Percentiles rank a stretch among this genome's conserved stretches.
These are phyloP conservation scores for Camelina sativa DNA, from an alignment of 345 rosid species.

Conservation along the genomic window DNA sequence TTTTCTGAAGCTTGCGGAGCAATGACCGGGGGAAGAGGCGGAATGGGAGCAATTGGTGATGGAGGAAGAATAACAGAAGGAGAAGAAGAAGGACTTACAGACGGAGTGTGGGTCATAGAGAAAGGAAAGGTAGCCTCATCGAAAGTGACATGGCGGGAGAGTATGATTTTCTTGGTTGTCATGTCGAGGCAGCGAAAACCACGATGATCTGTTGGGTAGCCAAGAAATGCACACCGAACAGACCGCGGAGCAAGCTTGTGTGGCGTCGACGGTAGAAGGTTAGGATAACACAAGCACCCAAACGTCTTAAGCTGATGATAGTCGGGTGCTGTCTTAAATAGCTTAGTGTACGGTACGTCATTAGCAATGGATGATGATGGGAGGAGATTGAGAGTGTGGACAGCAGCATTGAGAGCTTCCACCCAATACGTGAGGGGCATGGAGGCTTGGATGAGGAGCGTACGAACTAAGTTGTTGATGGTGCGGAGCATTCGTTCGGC, in stretches of 20 bases:
- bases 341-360: background rate
- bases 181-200: background rate
- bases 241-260: background rate
- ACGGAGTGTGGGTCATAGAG: no score
- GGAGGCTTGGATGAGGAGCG: background rate
- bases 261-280: accelerated
- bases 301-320: background rate
- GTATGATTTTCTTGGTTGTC: no score
- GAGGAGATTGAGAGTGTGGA: background rate
- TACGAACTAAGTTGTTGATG: background rate
- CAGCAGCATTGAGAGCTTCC: background rate
- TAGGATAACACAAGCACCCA: background rate
- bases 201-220: background rate
- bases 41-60: no score
- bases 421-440: background rate
- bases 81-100: no score
- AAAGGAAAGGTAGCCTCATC: no score
- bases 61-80: no score
- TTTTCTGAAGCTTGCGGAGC: no score
- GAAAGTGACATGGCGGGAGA: no score
- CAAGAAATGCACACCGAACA: background rate
- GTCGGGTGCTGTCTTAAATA: accelerated
- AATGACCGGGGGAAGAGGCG: no score
- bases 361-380: background rate
- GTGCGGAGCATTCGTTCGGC: background rate